phyloP scores from a whole-genome alignment of 129 eudicot genomes.

The Smallanthus sonchifolius region DNA sequence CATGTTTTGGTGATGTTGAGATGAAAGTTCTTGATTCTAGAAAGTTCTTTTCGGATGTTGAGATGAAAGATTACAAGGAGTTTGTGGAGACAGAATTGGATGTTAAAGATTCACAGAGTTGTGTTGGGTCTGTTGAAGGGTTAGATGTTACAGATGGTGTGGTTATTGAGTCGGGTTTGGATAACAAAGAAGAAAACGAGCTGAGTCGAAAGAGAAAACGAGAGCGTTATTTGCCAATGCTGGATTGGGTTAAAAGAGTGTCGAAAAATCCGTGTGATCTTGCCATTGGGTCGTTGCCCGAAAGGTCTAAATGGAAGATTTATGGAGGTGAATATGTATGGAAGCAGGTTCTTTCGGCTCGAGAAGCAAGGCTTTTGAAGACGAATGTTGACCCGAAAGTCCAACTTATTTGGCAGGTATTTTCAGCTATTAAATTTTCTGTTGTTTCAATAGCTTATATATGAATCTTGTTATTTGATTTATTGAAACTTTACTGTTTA shows the following conservation, averaged over 20 bases:
- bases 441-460: neutral
- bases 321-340: conserved; percentile 51
- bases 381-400: conserved; percentile 32
- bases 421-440: neutral
- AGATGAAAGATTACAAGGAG: conserved; percentile 29
- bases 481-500: conserved; percentile 1
- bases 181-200: conserved; percentile 31
- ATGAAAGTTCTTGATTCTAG: conserved; percentile 17
- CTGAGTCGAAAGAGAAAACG: conserved; percentile 56
- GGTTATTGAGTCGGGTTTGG: conserved; percentile 19
- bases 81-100: conserved; percentile 7
- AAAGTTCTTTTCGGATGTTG: conserved; percentile 20
- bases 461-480: conserved; percentile 2
- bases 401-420: conserved; percentile 51
- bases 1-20: conserved; percentile 28
- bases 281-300: conserved; percentile 61
- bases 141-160: conserved; percentile 25
- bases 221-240: conserved; percentile 37
- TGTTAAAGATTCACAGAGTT: conserved; percentile 23
- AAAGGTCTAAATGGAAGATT: conserved; percentile 62
- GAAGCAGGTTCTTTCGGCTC: conserved; percentile 67
- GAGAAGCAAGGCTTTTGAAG: conserved; percentile 61
- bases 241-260: conserved; percentile 62
- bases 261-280: conserved; percentile 73
- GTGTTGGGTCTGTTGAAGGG: conserved; percentile 23